Evolutionary conservation across 2,329 filamentous ascomycete species (phyloP), one percentile per base, ranked within the genome.

Genomic region (Sporothrix sp.): DNA sequence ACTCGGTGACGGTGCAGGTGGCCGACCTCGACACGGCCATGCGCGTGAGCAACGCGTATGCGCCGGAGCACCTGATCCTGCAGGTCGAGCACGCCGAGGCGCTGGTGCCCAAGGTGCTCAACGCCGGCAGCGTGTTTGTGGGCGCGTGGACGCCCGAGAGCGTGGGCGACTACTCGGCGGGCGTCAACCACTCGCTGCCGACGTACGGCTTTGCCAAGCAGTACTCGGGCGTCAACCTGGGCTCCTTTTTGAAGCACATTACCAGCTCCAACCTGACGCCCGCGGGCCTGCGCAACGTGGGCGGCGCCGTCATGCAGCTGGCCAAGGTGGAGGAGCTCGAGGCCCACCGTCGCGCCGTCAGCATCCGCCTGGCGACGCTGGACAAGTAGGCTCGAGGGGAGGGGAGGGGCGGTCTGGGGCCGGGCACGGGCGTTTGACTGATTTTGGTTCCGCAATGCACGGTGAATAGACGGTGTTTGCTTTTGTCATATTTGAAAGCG

Each of bases 171-270:
- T 98, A 98, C 71, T 95, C 89, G 56, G 93, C 93, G 48, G 93
- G 93, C 62, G 93, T 98, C 37, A 98, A 98, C 67, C 93, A 98
- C 73, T 94, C 87, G 52, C 72, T 98, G 58, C 93, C 93, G 48
- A 98, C 93, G 0, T 98, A 97, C 63, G 93, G 93, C 36, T 98
- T 95, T 62, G 93, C 93, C 44, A 95, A 95, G 71, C 93, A 98
- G 68, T 98, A 98, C 72, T 96, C 89, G 6, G 93, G 93, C 48
- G 93, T 98, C 63, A 98, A 95, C 67, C 78, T 98, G 6, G 88
- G 81, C 28, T 97, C 91, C 2, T 98, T 96, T 69, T 79, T 95
- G 66, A 98, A 98, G 73, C 89, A 97, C 73, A 96, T 98, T 62
- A 98, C 93, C 33, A 93, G 87, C 70, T 88, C 89, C 0, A 87